A percentile compares a stretch with the other conserved stretches of the same genome.
phyloP scores from a whole-genome alignment of 257 asterid species.

The Euphrasia confusa region DNA sequence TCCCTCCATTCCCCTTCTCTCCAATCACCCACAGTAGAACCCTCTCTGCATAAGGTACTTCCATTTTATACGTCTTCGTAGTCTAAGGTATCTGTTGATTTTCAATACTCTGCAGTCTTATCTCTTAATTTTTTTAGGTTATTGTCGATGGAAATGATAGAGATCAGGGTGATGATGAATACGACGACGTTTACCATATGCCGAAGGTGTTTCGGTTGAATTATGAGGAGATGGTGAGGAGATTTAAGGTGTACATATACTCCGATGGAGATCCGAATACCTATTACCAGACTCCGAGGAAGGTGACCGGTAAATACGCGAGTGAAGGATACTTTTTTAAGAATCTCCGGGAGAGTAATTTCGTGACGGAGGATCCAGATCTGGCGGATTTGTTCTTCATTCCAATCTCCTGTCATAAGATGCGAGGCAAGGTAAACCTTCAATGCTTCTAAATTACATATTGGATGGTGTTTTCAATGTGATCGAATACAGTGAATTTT shows the following conservation, averaged over 20 bases:
- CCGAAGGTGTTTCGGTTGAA: constrained; percentile 68
- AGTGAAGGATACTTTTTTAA: constrained; percentile 94
- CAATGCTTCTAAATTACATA: constrained; percentile 16
- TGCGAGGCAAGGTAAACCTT: constrained; percentile 88
- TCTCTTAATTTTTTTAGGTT: constrained; percentile 20
- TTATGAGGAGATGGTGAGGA: constrained; percentile 68
- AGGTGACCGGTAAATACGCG: constrained; percentile 90
- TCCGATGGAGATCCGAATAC: constrained; percentile 94
- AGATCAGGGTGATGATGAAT: constrained; percentile 32
- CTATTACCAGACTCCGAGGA: constrained; percentile 91
- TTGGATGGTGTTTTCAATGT: constrained; percentile 5
- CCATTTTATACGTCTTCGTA: not conserved
- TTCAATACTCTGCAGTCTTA: constrained; percentile 1
- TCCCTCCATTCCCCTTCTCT: constrained; percentile 53
- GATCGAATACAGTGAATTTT: not conserved
- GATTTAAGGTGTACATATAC: constrained; percentile 87
- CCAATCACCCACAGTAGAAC: constrained; percentile 30
- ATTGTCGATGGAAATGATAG: constrained; percentile 18
- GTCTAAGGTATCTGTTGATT: not conserved
- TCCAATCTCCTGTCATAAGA: constrained; percentile 98
- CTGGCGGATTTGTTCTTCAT: constrained; percentile 93
- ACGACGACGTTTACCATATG: constrained; percentile 57
- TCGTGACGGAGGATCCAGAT: constrained; percentile 76
- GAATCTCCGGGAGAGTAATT: constrained; percentile 81
- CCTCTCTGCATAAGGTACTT: constrained; percentile 37